Percentiles rank a stretch among this genome's conserved stretches.
Evolutionary conservation across 257 asterid genomes (phyloP).

Genomic region (Echites panduratus): DNA sequence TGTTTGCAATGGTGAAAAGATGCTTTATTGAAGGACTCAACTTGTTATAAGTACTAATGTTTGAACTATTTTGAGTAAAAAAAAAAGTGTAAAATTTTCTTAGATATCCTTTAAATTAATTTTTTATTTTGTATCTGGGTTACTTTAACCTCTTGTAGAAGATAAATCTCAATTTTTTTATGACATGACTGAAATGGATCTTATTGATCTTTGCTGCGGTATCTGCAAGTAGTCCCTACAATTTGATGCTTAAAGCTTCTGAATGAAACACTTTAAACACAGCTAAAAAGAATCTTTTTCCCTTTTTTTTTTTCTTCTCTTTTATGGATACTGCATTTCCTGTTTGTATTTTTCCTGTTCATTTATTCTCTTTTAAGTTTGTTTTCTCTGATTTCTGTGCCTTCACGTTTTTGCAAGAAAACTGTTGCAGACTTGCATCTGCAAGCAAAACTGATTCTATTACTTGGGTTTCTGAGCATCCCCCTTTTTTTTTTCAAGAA

Average conservation of each 20-base stretch:
- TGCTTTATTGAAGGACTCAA: not conserved
- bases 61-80: not conserved
- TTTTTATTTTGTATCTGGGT: too few species aligned
- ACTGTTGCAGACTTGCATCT: not conserved
- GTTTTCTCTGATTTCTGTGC: slow-evolving; percentile 1
- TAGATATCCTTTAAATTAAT: too few species aligned
- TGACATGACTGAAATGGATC: not conserved
- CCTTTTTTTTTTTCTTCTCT: not conserved
- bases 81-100: not conserved
- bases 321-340: too few species aligned
- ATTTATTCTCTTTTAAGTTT: not conserved
- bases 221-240: not conserved
- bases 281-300: not conserved
- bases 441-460: not conserved
- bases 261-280: not conserved
- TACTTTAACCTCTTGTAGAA: too few species aligned
- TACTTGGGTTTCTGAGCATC: not conserved
- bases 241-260: not conserved
- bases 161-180: too few species aligned
- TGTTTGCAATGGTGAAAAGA: not conserved
- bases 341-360: not conserved
- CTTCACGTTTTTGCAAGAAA: not conserved
- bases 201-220: not conserved
- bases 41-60: too few species aligned
- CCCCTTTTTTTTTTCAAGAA: too few species aligned